Conservation (phyloP, 2,329 filamentous ascomycete species). For the Pyrenochaeta sp. region DNA sequence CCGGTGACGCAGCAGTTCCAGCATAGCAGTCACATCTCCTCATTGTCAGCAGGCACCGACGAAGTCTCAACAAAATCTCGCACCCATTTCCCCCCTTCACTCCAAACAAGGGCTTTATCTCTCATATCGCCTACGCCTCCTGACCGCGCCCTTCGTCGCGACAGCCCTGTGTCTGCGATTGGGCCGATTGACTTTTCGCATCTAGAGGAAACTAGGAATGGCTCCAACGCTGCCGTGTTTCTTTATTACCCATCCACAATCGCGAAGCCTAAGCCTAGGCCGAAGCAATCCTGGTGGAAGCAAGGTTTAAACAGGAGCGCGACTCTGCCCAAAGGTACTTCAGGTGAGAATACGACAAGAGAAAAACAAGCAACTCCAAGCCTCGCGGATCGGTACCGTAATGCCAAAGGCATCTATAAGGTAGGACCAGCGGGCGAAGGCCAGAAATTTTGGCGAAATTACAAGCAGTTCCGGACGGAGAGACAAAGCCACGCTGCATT, state of each 20-base stretch:
- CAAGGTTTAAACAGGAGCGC: not conserved
- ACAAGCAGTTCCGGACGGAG: conserved; percentile 18
- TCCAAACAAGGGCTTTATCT: not conserved
- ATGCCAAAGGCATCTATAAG: conserved; percentile 30
- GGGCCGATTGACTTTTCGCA: not conserved
- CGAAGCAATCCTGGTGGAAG: not conserved
- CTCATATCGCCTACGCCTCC: not conserved
- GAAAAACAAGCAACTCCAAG: not conserved
- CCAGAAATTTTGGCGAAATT: conserved; percentile 30
- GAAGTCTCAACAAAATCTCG: not conserved
- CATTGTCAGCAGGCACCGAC: not conserved
- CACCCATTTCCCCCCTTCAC: not conserved
- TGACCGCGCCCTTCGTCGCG: not conserved
- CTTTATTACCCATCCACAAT: not conserved
- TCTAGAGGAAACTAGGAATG: conserved; percentile 2
- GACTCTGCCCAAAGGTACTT: not conserved
- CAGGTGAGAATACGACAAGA: not conserved
- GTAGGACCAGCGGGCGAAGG: conserved; percentile 38
- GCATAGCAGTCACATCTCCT: not conserved
- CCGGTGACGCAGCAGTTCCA: not conserved
- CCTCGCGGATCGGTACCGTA: conserved; percentile 7
- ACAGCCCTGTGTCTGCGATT: not conserved
- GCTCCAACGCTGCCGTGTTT: conserved; percentile 2
- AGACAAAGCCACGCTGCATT: conserved; percentile 1
- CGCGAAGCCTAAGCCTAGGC: not conserved